These are phyloP conservation scores for Puccinia hordei DNA, from an alignment of 1,284 basidiomycete species.

Conservation along the genomic window DNA sequence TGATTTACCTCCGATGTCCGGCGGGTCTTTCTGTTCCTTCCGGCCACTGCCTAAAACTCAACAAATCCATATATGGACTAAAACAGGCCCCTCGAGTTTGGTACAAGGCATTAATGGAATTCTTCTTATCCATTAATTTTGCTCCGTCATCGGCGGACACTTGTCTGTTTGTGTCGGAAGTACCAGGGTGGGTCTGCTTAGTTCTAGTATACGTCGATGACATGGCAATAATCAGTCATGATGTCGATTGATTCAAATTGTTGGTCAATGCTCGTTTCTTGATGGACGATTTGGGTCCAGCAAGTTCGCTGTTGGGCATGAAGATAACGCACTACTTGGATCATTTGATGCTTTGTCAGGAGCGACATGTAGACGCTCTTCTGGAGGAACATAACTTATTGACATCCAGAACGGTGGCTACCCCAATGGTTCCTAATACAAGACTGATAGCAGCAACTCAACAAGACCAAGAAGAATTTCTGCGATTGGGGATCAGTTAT, in stretches of 20 bases:
- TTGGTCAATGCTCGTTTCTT: not conserved
- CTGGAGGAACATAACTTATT: not conserved
- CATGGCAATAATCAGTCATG: conserved; percentile 21
- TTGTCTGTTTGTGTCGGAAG: not conserved
- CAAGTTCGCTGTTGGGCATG: not conserved
- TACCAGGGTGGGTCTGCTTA: not conserved
- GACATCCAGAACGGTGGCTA: not conserved
- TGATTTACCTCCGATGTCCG: not conserved
- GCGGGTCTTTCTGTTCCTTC: not conserved
- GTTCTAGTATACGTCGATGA: conserved; percentile 3
- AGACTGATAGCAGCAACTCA: not conserved
- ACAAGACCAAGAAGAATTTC: not conserved
- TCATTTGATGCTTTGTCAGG: not conserved
- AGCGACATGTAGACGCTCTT: not conserved
- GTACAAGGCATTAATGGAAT: not conserved
- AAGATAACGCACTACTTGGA: not conserved
- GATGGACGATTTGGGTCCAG: not conserved
- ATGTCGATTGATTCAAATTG: conserved; percentile 1
- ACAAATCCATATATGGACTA: conserved; percentile 14
- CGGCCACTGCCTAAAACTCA: not conserved
- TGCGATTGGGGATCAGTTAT: not conserved
- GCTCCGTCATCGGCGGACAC: not conserved
- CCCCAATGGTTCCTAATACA: not conserved
- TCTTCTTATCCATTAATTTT: conserved; percentile 1
- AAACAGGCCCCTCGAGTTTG: conserved; percentile 1